These are phyloP conservation scores for Phytophthora hybrid DNA, from an alignment of 352 stramenopile species.

Conservation along the genomic window DNA sequence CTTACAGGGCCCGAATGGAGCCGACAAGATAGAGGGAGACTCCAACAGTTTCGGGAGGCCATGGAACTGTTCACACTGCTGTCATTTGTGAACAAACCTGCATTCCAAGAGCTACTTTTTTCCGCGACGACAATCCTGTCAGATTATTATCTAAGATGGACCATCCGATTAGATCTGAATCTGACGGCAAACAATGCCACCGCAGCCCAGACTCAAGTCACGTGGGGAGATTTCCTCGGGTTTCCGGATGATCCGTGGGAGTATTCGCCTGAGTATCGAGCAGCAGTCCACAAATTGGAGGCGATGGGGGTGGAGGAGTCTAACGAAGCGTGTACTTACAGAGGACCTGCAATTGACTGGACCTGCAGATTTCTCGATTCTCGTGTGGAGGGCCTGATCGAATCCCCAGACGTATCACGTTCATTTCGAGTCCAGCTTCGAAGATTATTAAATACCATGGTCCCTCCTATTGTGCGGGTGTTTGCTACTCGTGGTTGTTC, in stretches of 20 bases:
- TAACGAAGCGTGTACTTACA: too few relatives aligned
- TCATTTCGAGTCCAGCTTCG: not conserved
- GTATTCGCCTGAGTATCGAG: too few relatives aligned
- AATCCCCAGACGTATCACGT: not conserved
- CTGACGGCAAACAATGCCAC: too few relatives aligned
- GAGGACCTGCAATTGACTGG: not conserved
- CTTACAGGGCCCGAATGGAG: too few relatives aligned
- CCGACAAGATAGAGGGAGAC: not conserved
- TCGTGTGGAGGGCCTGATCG: too few relatives aligned
- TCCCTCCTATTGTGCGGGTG: not conserved
- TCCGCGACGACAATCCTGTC: too few relatives aligned
- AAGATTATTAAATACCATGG: not conserved
- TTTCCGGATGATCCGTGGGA: too few relatives aligned
- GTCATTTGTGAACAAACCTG: not conserved
- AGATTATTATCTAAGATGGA: too few relatives aligned
- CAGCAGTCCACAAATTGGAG: too few relatives aligned
- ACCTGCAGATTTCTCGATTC: not conserved
- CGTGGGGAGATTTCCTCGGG: not conserved
- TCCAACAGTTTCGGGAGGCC: not conserved
- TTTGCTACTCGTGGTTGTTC: not conserved
- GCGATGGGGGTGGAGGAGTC: too few relatives aligned
- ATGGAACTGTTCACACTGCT: not conserved
- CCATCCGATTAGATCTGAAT: too few relatives aligned
- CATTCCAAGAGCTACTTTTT: not conserved
- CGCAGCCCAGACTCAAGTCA: not conserved